Evolutionary conservation across 2,329 filamentous ascomycete genomes (phyloP), one percentile per base, ranked within the genome.

Genomic region (Fusarium sp.): DNA sequence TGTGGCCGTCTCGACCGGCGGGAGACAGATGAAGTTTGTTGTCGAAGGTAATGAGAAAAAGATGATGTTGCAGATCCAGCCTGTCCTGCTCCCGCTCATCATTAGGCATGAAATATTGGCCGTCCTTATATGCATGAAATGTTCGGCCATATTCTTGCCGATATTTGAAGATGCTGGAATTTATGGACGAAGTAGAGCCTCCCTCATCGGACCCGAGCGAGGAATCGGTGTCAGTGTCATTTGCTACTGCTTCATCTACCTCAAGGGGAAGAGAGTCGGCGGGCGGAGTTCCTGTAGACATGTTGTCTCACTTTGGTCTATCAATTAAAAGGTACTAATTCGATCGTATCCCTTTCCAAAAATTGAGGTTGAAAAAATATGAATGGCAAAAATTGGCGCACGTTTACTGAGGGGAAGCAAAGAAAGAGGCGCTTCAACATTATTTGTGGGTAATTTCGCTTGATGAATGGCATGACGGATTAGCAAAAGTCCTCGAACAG

Each of bases 111-210:
- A 70, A 16, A 42, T 70, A 72, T 10, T 68, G 57, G 0, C 67
- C 69, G 12, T 77, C 76, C 23, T 76, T 76, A 44, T 74, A 75
- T 0, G 62, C 70, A 33, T 76, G 74, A n/a, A 76, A 77, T 0
- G 72, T 75, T 12, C 74, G 67, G 1, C 75, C 74, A 12, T 77
- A 75, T 26, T 77, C 75, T 18, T 71, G 37, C 9, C 74, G 67
- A 23, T 75, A 76, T 4, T 57, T 65, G 3, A 73, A 53, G 7
- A 76, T 69, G 9, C 62, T 74, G 2, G 60, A 71, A n/a, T 8
- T 60, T 3, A 75, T 55, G 2, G 71, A 75, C 0, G 72, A 64
- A 2, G 73, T 76, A 2, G 68, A 63, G 9, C 44, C 61, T 15
- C 16, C 44, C 2, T n/a, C 40, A 6, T 45, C 33, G 1, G 49